Base-by-base conservation (phyloP, 148 eudicot genomes). In the Heliosperma pusillum region DNA sequence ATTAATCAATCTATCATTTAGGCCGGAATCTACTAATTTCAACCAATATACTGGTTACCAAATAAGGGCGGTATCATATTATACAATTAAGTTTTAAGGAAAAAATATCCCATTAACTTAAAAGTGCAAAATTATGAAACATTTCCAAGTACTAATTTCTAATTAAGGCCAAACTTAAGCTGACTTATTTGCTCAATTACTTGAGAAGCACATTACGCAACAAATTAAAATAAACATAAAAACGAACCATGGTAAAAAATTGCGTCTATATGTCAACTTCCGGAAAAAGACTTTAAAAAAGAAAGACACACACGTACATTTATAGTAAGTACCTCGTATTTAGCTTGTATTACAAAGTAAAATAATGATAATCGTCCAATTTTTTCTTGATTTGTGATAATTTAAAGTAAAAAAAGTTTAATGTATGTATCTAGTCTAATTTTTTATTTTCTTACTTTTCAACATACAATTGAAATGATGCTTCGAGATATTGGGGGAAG, bases 261-360 rank as follows among this genome's bases (percentile, higher is more conserved):
- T 67, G 71, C 71, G 71, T 67, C 52, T 40, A 67, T 3, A 1
- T 36, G 53, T 42, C 53, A 67, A 67, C 53, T 55, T n/a, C 71
- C 20, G 8, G 55, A 67, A 40, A n/a, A 67, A 0, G 53, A 67
- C 66, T 27, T 63, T 10, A 40, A 13, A 26, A 13, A 26, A 27
- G 16, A 63, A 63, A 65, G 22, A 65, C 45, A 65, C 26, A 11
- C 66, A 65, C 45, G 33, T 15, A 11, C 66, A 63, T 63, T 36
- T 63, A 26, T 36, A 40, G n/a, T 63, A 63, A 63, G 29, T 15
- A 63, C n/a, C 66, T 63, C 27, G 40, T 22, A 26, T 63, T 63
- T 26, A 27, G 36, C 66, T 25, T 13, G 17, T 62, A 62, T 25
- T 62, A 13, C 4, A 33, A 33, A 25, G 17, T 62, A 26, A 10